Base-by-base conservation (phyloP, 2,329 filamentous ascomycete species). In the Fusarium mexicanum region DNA sequence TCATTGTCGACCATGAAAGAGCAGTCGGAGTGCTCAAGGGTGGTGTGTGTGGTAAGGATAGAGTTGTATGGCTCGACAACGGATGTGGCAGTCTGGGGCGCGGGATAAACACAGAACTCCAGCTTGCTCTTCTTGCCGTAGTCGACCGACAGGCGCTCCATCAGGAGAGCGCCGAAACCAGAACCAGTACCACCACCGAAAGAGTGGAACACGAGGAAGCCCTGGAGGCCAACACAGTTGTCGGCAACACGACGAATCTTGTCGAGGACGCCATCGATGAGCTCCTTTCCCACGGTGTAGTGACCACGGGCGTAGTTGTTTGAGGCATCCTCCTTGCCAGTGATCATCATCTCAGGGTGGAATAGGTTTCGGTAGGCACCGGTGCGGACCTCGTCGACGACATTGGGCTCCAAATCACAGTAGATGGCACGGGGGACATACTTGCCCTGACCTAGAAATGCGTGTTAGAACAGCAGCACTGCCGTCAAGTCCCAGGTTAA, bases 41-140 rank as follows among this genome's bases (percentile, higher is more conserved):
- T 98, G 83, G 95, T 98, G 91, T 99, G 96, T 75, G 96, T 98
- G 80, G 96, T 98, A 78, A 99, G 92, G 83, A 98, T 98, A 60
- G 96, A 98, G 91, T 99, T 99, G 92, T 99, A 99, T 71, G 96
- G 96, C 91, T 99, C 96, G 76, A 99, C 96, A 71, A 99, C 96
- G 50, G 96, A 97, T 81, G 96, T 98, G 79, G 96, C 94, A 78
- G 96, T 96, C 88, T 98, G 95, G 70, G 96, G 96, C 79, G 96
- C 95, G 81, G 96, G 96, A 89, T 99, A 99, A 82, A 99, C 95
- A 82, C 95, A 98, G 90, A 99, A 99, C 87, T 99, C 96, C 76
- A 99, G 91, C 92, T 99, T 99, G 91, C 94, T 97, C 93, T 99
- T 99, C 93, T 99, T 99, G 89, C 96, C 96, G 84, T 98, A 99